Evolutionary conservation across 2,329 filamentous ascomycete species (phyloP).

Genomic region (Sporothrix pallida): DNA sequence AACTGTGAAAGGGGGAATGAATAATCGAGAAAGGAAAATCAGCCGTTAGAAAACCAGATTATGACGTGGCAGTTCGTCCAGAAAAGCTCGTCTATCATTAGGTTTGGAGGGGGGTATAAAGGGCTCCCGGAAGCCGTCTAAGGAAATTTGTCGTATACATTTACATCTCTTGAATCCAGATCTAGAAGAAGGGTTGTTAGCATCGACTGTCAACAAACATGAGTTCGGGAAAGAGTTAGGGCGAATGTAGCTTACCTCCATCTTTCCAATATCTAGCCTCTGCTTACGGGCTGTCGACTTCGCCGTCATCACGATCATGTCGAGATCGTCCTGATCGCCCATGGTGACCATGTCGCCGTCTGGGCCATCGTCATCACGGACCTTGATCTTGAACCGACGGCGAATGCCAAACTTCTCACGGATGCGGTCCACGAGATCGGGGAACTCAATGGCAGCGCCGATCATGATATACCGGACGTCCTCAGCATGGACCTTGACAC

Average conservation of each 20-base stretch:
- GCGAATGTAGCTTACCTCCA: constrained; percentile 75
- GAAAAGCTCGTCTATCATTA: background rate
- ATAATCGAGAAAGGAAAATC: background rate
- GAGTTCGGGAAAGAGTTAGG: background rate
- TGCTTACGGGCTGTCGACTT: constrained; percentile 73
- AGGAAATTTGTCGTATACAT: constrained; percentile 21
- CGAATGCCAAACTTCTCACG: constrained; percentile 84
- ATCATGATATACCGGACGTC: constrained; percentile 96
- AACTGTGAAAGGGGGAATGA: background rate
- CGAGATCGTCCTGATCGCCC: constrained; percentile 93
- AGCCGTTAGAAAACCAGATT: constrained; percentile 1
- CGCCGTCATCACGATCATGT: constrained; percentile 78
- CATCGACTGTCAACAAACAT: background rate
- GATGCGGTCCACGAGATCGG: constrained; percentile 78
- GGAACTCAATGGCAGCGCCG: constrained; percentile 71
- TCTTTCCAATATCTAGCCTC: constrained; percentile 82
- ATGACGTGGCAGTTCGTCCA: background rate
- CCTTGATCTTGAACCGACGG: constrained; percentile 84
- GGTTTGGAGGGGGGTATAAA: constrained; percentile 21
- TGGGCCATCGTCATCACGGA: constrained; percentile 76
- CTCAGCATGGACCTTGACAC: constrained; percentile 89
- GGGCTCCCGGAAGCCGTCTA: background rate
- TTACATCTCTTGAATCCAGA: constrained; percentile 47
- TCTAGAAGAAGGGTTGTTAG: constrained; percentile 41
- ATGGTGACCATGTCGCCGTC: constrained; percentile 92